Conservation (phyloP, 2,329 filamentous ascomycete species). For the Fusarium sp. region DNA sequence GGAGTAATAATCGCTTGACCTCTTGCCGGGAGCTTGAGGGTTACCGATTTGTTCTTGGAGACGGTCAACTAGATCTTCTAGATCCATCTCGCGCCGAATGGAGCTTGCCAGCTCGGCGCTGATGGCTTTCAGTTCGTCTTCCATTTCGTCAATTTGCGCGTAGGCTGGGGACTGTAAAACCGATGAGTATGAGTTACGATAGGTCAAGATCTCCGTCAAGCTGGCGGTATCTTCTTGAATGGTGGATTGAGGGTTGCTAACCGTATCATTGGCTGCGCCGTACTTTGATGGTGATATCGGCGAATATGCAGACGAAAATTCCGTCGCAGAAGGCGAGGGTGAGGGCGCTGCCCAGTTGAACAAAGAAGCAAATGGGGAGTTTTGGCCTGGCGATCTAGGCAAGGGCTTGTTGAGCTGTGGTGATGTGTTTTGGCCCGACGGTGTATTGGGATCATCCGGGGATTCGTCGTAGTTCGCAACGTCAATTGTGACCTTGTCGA, state of each 20-base stretch:
- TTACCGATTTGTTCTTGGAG: slow-evolving; percentile 81
- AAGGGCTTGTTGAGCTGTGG: slow-evolving; percentile 65
- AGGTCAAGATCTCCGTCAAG: slow-evolving; percentile 58
- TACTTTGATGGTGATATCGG: slow-evolving; percentile 59
- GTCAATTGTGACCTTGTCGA: slow-evolving; percentile 56
- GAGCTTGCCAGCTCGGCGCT: slow-evolving; percentile 92
- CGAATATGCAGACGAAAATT: slow-evolving; percentile 66
- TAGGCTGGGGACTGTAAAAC: slow-evolving; percentile 59
- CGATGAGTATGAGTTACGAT: slow-evolving; percentile 63
- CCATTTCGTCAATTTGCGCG: slow-evolving; percentile 82
- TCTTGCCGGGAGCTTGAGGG: slow-evolving; percentile 68
- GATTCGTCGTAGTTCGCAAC: slow-evolving; percentile 43
- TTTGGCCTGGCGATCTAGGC: slow-evolving; percentile 63
- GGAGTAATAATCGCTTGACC: slow-evolving; percentile 97
- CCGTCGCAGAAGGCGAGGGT: slow-evolving; percentile 60
- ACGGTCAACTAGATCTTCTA: slow-evolving; percentile 92
- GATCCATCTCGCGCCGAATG: slow-evolving; percentile 93
- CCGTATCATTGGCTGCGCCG: slow-evolving; percentile 49
- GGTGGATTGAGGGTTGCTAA: slow-evolving; percentile 49
- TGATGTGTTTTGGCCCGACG: slow-evolving; percentile 41
- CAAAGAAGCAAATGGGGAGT: slow-evolving; percentile 62
- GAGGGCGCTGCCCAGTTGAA: slow-evolving; percentile 65
- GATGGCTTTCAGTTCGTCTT: slow-evolving; percentile 93
- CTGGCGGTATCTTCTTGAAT: slow-evolving; percentile 52
- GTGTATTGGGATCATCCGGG: slow-evolving; percentile 43